These are phyloP conservation scores for Apiotrichum mycotoxinovorans DNA, from an alignment of 1,284 basidiomycete species.

Conservation along the genomic window DNA sequence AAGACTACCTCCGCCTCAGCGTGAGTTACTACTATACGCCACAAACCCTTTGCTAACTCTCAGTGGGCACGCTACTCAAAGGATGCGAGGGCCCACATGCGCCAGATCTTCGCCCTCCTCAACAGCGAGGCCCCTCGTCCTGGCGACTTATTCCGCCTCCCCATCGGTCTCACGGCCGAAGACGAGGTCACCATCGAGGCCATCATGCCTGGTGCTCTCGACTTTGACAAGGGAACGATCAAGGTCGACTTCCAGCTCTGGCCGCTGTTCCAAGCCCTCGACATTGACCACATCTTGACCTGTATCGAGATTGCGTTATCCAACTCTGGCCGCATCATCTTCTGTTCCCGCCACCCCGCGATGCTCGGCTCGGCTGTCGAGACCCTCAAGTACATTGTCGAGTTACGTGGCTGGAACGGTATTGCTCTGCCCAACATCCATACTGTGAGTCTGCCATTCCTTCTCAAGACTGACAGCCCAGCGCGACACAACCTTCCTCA, in stretches of 20 bases:
- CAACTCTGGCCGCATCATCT: slow-evolving; percentile 85
- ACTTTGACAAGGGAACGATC: slow-evolving; percentile 50
- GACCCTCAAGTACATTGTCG: slow-evolving; percentile 87
- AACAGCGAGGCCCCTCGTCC: slow-evolving; percentile 73
- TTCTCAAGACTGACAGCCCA: slow-evolving; percentile 1
- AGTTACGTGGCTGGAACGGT: slow-evolving; percentile 90
- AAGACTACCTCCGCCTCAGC: slow-evolving; percentile 78
- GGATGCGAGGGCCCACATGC: slow-evolving; percentile 56
- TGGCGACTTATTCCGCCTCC: slow-evolving; percentile 57
- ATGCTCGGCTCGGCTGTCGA: slow-evolving; percentile 80
- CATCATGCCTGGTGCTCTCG: slow-evolving; percentile 50
- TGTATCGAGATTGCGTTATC: slow-evolving; percentile 89
- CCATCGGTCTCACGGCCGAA: slow-evolving; percentile 26
- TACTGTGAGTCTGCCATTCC: slow-evolving; percentile 49
- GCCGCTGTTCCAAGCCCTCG: slow-evolving; percentile 91
- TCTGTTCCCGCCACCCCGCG: slow-evolving; percentile 83
- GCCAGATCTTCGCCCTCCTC: slow-evolving; percentile 49
- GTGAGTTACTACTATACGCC: slow-evolving; percentile 26
- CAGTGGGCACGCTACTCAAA: slow-evolving; percentile 91
- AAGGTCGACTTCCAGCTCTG: slow-evolving; percentile 78
- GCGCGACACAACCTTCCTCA: slow-evolving; percentile 40
- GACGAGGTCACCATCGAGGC: slow-evolving; percentile 39
- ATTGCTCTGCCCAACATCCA: slow-evolving; percentile 80
- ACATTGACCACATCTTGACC: slow-evolving; percentile 88
- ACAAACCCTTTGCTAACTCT: not conserved